These are phyloP conservation scores for Geopyxis carbonaria DNA, from an alignment of 495 filamentous ascomycete genomes.

Conservation along the genomic window DNA sequence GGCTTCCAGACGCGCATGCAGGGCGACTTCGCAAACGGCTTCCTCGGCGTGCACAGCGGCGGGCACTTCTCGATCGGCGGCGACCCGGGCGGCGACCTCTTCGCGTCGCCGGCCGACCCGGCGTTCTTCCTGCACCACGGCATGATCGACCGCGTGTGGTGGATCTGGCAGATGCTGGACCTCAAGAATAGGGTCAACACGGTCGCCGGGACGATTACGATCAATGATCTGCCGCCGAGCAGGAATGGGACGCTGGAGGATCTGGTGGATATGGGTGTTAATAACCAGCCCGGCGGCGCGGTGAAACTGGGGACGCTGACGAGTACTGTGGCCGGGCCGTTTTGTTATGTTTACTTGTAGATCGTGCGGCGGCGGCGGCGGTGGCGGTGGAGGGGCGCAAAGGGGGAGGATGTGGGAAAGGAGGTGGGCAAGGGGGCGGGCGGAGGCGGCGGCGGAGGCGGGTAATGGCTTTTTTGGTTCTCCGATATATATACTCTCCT, in stretches of 20 bases:
- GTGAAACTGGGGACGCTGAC: conserved; percentile 4
- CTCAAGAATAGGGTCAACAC: conserved; percentile 12
- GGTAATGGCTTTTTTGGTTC: too few relatives aligned
- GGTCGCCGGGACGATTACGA: conserved; percentile 30
- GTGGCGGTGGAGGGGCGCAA: too few relatives aligned
- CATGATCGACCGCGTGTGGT: conserved; percentile 51
- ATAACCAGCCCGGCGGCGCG: conserved; percentile 19
- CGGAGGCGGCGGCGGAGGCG: too few relatives aligned
- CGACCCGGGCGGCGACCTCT: conserved; percentile 41
- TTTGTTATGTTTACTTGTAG: conserved; percentile 29
- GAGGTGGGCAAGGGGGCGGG: too few relatives aligned
- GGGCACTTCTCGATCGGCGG: conserved; percentile 27
- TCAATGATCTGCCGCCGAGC: conserved; percentile 27
- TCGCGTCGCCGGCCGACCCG: conserved; percentile 44
- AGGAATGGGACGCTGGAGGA: conserved; percentile 27
- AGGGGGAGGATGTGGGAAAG: too few relatives aligned
- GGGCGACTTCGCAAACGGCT: neutral
- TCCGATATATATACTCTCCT: too few relatives aligned
- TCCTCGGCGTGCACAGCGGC: neutral
- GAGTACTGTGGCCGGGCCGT: conserved; percentile 23
- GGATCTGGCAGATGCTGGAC: conserved; percentile 43
- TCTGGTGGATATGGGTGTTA: conserved; percentile 20
- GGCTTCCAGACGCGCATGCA: conserved; percentile 5
- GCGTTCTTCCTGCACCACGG: conserved; percentile 54
- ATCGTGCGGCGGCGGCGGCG: too few relatives aligned